Percentiles rank a stretch among this genome's conserved stretches.
These are phyloP conservation scores for Albugo candida DNA, from an alignment of 352 stramenopile species.

Conservation along the genomic window DNA sequence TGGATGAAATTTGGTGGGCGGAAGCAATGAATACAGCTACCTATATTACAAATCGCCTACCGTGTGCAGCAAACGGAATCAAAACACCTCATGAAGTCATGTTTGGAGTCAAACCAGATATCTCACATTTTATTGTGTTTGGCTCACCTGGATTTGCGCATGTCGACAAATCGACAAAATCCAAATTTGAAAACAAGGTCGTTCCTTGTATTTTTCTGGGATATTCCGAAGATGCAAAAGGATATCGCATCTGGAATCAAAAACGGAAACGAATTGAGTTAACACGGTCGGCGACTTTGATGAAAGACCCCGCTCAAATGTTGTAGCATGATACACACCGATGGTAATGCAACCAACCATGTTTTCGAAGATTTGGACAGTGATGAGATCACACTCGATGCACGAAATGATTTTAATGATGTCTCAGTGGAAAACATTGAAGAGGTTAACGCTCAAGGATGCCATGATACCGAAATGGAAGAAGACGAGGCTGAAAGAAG, in stretches of 20 bases:
- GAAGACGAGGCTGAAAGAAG: no score
- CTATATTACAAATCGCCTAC: conserved; percentile 11
- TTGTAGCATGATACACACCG: no score
- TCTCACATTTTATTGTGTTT: conserved; percentile 13
- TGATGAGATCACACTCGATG: no score
- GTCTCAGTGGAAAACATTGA: no score
- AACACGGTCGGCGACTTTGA: no score
- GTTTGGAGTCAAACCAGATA: conserved; percentile 2
- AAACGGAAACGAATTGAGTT: no score
- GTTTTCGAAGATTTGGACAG: no score
- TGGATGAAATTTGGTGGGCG: conserved; percentile 12
- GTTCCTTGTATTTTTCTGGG: conserved; percentile 11
- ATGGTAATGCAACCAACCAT: no score
- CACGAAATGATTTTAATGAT: no score
- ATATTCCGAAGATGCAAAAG: conserved; percentile 8
- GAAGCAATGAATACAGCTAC: conserved; percentile 14
- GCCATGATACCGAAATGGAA: no score
- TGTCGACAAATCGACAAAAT: conserved; percentile 7
- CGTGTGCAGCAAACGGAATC: neutral
- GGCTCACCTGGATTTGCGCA: conserved; percentile 13
- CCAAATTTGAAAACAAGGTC: conserved; percentile 12
- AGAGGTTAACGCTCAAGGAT: no score
- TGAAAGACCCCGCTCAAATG: no score
- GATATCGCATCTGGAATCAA: conserved; percentile 3
- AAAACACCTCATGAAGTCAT: conserved; percentile 6